Base-by-base conservation (phyloP, 805 yeast species). In the Kuraishia borneana region DNA sequence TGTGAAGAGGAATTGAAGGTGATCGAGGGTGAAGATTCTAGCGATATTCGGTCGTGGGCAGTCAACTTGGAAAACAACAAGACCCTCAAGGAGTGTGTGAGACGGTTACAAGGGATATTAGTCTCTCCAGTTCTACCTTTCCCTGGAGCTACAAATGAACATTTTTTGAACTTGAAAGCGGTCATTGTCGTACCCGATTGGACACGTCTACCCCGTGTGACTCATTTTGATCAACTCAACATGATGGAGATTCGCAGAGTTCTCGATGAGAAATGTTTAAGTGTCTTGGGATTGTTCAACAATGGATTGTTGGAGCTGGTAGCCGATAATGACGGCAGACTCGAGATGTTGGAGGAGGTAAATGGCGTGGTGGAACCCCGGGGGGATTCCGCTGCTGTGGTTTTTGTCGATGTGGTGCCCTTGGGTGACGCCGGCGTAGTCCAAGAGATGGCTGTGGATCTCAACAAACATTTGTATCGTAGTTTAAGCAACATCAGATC, bases 151-250 rank as follows among this genome's bases (percentile, higher is more conserved):
- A 8, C 32, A 0, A 54, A 58, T 12, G 65, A 79, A 9, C 81
- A 73, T 43, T 58, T 51, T 28, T 66, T 80, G 41, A 58, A 62
- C 33, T 63, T 84, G 16, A 67, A 68, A n/a, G 83, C 83, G 2
- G 75, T 81, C 13, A 54, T 85, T 6, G 61, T 83, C 28, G 59
- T 83, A 3, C 94, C 95, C 0, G 82, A 74, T 43, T 63, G 54
- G 38, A 46, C 51, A 35, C 52, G 50, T 22, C 44, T 53, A 23
- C 62, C 63, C 6, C 56, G 53, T 33, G 47, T 52, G 17, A 39
- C 32, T 8, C 13, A 12, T 12, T 33, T 58, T 22, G 45, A 46
- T 7, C 58, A 58, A 17, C 28, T 55, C 5, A 45, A 46, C 31
- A 32, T 39, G 6, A 40, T 39, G n/a, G 62, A 57, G 32, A 41